These are phyloP conservation scores for Chrysoporthe cubensis DNA, from an alignment of 2,329 filamentous ascomycete genomes.

Conservation along the genomic window DNA sequence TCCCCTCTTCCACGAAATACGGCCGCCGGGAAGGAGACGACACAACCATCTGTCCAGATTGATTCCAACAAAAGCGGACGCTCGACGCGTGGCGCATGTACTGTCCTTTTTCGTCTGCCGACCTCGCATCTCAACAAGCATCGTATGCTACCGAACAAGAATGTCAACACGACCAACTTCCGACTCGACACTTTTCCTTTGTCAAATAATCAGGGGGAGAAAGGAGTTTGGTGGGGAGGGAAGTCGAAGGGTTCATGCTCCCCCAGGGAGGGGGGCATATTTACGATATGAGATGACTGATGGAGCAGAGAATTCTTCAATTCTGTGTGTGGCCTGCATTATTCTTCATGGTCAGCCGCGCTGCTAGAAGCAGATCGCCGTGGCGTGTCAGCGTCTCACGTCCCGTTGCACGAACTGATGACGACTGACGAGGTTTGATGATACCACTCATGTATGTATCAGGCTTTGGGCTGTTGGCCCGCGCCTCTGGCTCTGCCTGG, in stretches of 20 bases:
- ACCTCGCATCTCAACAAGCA: conserved; percentile 30
- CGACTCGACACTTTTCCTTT: conserved; percentile 31
- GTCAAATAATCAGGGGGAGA: conserved; percentile 28
- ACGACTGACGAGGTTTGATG: conserved; percentile 36
- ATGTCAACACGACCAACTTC: conserved; percentile 20
- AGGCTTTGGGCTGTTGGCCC: conserved; percentile 35
- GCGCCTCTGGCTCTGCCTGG: conserved; percentile 33
- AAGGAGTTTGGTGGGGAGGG: conserved; percentile 15
- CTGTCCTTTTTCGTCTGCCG: conserved; percentile 30
- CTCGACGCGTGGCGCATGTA: conserved; percentile 16
- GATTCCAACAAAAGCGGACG: conserved; percentile 4
- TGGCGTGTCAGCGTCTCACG: conserved; percentile 13
- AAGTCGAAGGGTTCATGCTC: conserved; percentile 1
- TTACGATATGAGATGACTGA: conserved; percentile 26
- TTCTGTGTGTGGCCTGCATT: conserved; percentile 31
- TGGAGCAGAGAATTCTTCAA: conserved; percentile 25
- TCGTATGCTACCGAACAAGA: conserved; percentile 3
- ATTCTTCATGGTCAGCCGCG: conserved; percentile 31
- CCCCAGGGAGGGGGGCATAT: background rate
- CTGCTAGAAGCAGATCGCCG: conserved; percentile 30
- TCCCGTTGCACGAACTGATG: conserved; percentile 15
- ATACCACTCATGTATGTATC: conserved; percentile 22
- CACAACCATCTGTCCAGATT: conserved; percentile 25
- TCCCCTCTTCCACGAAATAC: conserved; percentile 23
- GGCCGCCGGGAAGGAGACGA: conserved; percentile 28